Percentiles rank a stretch among this genome's conserved stretches.
Evolutionary conservation across 2,329 filamentous ascomycete genomes (phyloP).

Genomic region (Cladosporium sp.): DNA sequence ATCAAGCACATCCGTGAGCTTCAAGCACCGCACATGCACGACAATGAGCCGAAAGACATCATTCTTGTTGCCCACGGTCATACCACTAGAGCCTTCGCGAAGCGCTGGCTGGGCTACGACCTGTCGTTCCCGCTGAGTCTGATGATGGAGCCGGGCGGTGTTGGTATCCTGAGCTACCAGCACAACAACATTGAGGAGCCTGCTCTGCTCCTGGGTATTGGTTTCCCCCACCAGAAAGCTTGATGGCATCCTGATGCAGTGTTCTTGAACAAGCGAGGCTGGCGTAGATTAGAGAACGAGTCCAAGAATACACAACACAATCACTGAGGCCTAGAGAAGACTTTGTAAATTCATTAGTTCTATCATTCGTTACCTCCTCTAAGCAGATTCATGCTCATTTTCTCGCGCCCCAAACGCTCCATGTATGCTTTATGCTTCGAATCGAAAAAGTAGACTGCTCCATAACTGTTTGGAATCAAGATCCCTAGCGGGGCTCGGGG

Average conservation of each 20-base stretch:
- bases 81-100: conserved; percentile 76
- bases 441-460: background rate
- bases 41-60: conserved; percentile 54
- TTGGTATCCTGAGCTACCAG: conserved; percentile 78
- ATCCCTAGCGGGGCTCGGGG: conserved; percentile 5
- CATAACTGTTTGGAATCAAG: too few species aligned
- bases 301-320: too few species aligned
- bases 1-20: conserved; percentile 67
- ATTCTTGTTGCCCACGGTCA: conserved; percentile 82
- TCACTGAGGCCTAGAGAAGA: too few species aligned
- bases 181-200: conserved; percentile 74
- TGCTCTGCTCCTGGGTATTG: conserved; percentile 71
- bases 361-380: background rate
- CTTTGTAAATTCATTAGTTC: background rate
- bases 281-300: too few species aligned
- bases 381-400: background rate
- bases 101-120: conserved; percentile 69
- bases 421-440: conserved; percentile 7
- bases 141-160: conserved; percentile 76
- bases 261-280: too few species aligned
- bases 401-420: background rate
- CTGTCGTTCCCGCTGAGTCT: conserved; percentile 66
- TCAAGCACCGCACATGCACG: conserved; percentile 42
- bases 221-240: conserved; percentile 45
- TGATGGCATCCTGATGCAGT: background rate